Conservation (phyloP, 2,329 filamentous ascomycete genomes). For the Fusarium fujikuroi region DNA sequence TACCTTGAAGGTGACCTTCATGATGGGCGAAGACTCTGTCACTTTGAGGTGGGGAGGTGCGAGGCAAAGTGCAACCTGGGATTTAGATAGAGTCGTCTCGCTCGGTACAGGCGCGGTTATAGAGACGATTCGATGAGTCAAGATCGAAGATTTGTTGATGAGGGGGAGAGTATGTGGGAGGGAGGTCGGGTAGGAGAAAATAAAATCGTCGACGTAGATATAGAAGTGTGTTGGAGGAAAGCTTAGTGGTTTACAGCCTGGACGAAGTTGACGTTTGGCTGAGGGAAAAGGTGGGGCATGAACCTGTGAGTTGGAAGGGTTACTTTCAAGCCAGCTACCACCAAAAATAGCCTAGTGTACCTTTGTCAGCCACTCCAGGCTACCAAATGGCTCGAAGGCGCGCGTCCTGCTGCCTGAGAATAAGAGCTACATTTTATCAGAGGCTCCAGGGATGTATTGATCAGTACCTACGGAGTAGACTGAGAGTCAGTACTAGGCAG, state of each 20-base stretch:
- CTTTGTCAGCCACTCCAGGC: slow-evolving; percentile 32
- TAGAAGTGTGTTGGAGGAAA: slow-evolving; percentile 30
- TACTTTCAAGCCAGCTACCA: slow-evolving; percentile 1
- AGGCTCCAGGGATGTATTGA: background rate
- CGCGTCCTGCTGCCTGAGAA: slow-evolving; percentile 33
- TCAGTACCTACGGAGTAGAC: background rate
- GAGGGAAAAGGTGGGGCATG: slow-evolving; percentile 27
- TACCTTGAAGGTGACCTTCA: slow-evolving; percentile 77
- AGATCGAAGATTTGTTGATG: background rate
- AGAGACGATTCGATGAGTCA: background rate
- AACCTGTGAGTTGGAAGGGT: slow-evolving; percentile 18
- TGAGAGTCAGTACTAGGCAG: background rate
- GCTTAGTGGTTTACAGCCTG: slow-evolving; percentile 15
- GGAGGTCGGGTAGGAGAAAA: slow-evolving; percentile 8
- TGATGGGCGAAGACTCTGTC: slow-evolving; percentile 59
- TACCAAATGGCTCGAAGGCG: slow-evolving; percentile 31
- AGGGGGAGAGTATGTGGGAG: slow-evolving; percentile 1
- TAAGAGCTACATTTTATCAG: background rate
- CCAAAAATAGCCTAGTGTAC: slow-evolving; percentile 22
- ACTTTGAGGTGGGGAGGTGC: slow-evolving; percentile 43
- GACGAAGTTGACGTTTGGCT: slow-evolving; percentile 36
- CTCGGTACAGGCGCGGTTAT: slow-evolving; percentile 10
- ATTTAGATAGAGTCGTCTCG: slow-evolving; percentile 25
- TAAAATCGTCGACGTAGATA: slow-evolving; percentile 10
- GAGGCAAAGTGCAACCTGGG: slow-evolving; percentile 34